Evolutionary conservation across 2,329 filamentous ascomycete species (phyloP).

Genomic region (Aspergillus awamori): DNA sequence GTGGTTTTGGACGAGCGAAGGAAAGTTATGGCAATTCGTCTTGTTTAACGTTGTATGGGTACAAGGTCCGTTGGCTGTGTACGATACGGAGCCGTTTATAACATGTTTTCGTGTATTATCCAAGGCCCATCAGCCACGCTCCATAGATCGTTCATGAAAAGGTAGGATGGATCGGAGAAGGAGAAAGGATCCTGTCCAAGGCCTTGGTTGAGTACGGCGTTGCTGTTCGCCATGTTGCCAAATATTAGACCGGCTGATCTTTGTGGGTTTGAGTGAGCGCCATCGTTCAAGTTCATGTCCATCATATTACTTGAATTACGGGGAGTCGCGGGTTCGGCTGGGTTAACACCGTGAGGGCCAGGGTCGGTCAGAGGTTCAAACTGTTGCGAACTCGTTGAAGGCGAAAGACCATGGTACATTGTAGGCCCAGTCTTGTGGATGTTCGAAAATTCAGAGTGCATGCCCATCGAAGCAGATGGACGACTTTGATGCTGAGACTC

Average conservation of each 20-base stretch:
- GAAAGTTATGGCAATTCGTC: too few relatives aligned
- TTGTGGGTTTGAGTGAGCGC: too few relatives aligned
- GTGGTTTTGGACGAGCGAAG: not conserved
- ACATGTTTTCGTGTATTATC: conserved; percentile 33
- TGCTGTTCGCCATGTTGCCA: not conserved
- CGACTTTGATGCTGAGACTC: not conserved
- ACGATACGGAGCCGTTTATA: too few relatives aligned
- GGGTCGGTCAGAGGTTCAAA: not conserved
- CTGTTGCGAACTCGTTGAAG: too few relatives aligned
- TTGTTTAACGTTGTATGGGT: too few relatives aligned
- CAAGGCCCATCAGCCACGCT: conserved; percentile 39
- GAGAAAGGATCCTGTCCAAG: not conserved
- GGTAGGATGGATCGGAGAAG: conserved; percentile 13
- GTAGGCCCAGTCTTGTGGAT: too few relatives aligned
- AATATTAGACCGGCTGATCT: not conserved
- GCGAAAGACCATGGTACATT: too few relatives aligned
- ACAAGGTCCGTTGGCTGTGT: too few relatives aligned
- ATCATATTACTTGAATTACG: not conserved
- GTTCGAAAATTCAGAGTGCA: too few relatives aligned
- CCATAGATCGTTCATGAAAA: conserved; percentile 25
- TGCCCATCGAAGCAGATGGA: not conserved
- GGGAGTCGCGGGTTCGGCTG: not conserved
- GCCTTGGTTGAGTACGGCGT: not conserved
- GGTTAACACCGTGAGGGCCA: not conserved
- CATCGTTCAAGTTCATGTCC: too few relatives aligned